Conservation (phyloP, 352 stramenopile species). For the Phytophthora syringae region DNA sequence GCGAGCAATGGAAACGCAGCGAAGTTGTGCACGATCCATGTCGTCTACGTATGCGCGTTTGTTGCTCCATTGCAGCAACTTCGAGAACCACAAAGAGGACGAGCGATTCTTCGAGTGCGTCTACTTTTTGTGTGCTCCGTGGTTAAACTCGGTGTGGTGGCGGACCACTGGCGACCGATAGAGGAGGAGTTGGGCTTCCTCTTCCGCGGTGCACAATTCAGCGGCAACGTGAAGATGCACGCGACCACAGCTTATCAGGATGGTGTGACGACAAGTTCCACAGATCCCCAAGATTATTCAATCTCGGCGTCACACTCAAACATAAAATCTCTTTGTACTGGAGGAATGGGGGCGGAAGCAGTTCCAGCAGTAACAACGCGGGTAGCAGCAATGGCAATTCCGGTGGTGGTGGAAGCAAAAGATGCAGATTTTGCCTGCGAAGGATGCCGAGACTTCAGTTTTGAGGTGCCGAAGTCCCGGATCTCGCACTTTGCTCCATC, state of each 20-base stretch:
- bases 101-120: constrained; percentile 83
- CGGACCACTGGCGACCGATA: constrained; percentile 61
- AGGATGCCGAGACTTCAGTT: constrained; percentile 33
- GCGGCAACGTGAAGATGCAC: constrained; percentile 60
- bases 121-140: constrained; percentile 80
- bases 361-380: constrained; percentile 28
- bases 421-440: constrained; percentile 55
- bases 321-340: constrained; percentile 16
- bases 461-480: constrained; percentile 57
- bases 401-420: constrained; percentile 31
- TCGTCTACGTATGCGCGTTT: constrained; percentile 68
- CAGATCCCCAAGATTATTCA: constrained; percentile 24
- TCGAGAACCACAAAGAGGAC: constrained; percentile 85
- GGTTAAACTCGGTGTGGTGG: constrained; percentile 65
- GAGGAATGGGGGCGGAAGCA: constrained; percentile 7
- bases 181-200: constrained; percentile 79
- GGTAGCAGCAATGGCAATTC: constrained; percentile 2
- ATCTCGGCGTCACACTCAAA: constrained; percentile 14
- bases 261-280: constrained; percentile 5
- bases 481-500: constrained; percentile 70
- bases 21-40: constrained; percentile 45
- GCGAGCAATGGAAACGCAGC: constrained; percentile 33
- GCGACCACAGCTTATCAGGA: constrained; percentile 32
- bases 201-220: constrained; percentile 81
- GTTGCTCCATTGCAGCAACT: constrained; percentile 85